Evolutionary conservation across 2,329 filamentous ascomycete species (phyloP), one percentile per base, ranked within the genome.

Genomic region (Beauveria scarabaeidicola): DNA sequence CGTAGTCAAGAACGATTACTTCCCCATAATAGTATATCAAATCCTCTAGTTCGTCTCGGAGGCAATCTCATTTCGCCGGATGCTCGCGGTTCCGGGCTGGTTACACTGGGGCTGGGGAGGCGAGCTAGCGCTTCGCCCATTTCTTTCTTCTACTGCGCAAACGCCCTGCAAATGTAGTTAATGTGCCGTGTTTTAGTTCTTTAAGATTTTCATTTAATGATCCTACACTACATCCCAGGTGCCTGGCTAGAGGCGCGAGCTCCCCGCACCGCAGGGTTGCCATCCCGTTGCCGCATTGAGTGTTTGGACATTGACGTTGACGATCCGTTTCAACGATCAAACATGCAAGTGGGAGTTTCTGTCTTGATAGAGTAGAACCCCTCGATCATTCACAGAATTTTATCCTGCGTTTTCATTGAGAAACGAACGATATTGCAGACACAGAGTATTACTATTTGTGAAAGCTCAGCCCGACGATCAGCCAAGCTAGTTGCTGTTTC

Each of bases 81-180:
- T 50, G 54, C 54, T 50, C 27, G 54, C 32, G 5, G 29, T 27
- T 50, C 54, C 54, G 54, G 36, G 44, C 54, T 57, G 32, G 23
- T n/a, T 27, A 38, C 44, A 48, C 48, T 48, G 44, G 32, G 53
- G 25, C 25, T n/a, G 40, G 27, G 43, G 9, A 23, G 52, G 13
- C n/a, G 27, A 32, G 44, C 44, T 48, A 40, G 44, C 25, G 19
- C 13, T 25, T 13, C 29, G 17, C n/a, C 25, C 15, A 47, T 19
- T 19, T 38, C 36, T 50, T 48, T 57, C 44, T 5, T 41, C 10
- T 48, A 27, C 41, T 46, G 52, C 52, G 38, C 25, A 41, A 41
- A 40, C 36, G 32, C 48, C 48, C 32, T 52, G 32, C 23, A 27
- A 10, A n/a, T 44, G n/a, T 5, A 25, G 50, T 19, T 23, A 27